A percentile compares a stretch with the other conserved stretches of the same genome.
Conservation (phyloP, 2,329 filamentous ascomycete species). For the Claviceps monticola region DNA sequence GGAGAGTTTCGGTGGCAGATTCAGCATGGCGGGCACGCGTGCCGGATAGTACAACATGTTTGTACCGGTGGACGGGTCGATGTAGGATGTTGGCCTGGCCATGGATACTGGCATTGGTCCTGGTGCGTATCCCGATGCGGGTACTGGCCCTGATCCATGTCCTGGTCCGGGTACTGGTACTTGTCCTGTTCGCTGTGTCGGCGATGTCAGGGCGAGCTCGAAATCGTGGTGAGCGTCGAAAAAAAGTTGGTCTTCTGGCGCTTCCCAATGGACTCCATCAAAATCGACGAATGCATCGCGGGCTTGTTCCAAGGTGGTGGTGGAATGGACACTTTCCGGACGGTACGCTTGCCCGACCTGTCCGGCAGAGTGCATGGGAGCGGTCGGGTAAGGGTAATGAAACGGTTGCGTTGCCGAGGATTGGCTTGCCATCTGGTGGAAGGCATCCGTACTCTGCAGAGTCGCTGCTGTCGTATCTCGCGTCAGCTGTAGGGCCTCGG, state of each 20-base stretch:
- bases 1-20: constrained; percentile 77
- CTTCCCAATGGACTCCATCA: constrained; percentile 63
- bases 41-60: constrained; percentile 93
- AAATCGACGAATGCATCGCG: constrained; percentile 64
- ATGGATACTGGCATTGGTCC: constrained; percentile 13
- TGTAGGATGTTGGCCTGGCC: constrained; percentile 41
- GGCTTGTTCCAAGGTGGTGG: constrained; percentile 50
- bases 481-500: constrained; percentile 10
- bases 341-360: constrained; percentile 10
- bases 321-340: constrained; percentile 36
- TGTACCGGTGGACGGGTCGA: constrained; percentile 52
- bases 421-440: constrained; percentile 20
- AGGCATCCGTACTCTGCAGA: constrained; percentile 13
- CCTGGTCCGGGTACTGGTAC: constrained; percentile 14
- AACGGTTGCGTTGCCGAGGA: constrained; percentile 5
- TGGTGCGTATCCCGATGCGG: constrained; percentile 18
- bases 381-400: background rate
- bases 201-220: constrained; percentile 5
- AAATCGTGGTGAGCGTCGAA: constrained; percentile 10
- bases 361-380: background rate
- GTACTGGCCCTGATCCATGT: constrained; percentile 31
- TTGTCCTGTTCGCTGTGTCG: constrained; percentile 4
- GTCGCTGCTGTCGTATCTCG: constrained; percentile 20
- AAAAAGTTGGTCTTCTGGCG: constrained; percentile 27
- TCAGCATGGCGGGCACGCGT: constrained; percentile 85